phyloP scores from a whole-genome alignment of 2,329 filamentous ascomycete species.

The Colletotrichum shisoi region DNA sequence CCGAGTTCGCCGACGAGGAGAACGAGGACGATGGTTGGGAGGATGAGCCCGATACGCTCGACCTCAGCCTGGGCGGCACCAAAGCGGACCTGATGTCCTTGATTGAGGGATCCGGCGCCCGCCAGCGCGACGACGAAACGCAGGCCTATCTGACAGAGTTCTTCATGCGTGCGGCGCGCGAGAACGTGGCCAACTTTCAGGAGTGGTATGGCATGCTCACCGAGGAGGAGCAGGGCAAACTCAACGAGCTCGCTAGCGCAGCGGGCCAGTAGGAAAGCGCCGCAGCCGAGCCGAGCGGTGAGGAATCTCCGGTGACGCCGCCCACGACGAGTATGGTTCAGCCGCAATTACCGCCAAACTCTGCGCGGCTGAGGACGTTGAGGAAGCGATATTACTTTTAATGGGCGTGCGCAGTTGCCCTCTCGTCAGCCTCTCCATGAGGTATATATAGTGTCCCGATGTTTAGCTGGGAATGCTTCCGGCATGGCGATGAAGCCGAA shows the following conservation, averaged over 20 bases:
- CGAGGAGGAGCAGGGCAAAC: conserved; percentile 64
- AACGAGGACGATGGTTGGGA: conserved; percentile 88
- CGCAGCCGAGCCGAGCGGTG: conserved; percentile 18
- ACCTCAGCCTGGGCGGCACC: conserved; percentile 73
- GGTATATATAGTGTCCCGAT: conserved; percentile 1
- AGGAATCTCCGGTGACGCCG: conserved; percentile 1
- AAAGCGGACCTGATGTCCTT: conserved; percentile 84
- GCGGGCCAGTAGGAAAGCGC: conserved; percentile 43
- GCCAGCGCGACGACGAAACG: conserved; percentile 87
- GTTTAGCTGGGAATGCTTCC: neutral
- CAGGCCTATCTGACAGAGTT: conserved; percentile 84
- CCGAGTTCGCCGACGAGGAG: conserved; percentile 65
- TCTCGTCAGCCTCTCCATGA: neutral
- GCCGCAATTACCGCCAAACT: conserved; percentile 30
- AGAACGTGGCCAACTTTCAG: conserved; percentile 65
- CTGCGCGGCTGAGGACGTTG: conserved; percentile 34
- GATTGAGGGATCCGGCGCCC: conserved; percentile 65
- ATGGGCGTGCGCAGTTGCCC: neutral
- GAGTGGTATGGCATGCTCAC: conserved; percentile 64
- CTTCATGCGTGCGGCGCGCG: conserved; percentile 69
- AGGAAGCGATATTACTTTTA: conserved; percentile 34
- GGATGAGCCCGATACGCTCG: conserved; percentile 78
- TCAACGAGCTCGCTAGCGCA: conserved; percentile 59
- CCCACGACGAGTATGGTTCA: conserved; percentile 22
- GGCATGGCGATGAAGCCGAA: neutral